phyloP scores from a whole-genome alignment of 116 monocot species.

The Phalaenopsis hybrid region DNA sequence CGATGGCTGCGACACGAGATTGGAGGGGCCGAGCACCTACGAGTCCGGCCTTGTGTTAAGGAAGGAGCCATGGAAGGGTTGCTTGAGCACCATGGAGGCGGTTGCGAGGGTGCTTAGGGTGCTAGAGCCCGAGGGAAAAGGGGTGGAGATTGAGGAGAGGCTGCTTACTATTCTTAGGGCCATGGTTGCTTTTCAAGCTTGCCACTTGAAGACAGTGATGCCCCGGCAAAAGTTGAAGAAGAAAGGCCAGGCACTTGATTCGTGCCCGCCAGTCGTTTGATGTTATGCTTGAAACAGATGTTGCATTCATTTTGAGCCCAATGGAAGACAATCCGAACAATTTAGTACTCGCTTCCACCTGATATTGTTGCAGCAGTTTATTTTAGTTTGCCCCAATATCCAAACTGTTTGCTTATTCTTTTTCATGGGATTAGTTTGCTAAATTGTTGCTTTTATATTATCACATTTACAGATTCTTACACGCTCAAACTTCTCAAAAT shows the following conservation, averaged over 20 bases:
- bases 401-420: too few species aligned
- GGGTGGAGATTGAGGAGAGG: slow-evolving; percentile 37
- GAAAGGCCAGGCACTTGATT: slow-evolving; percentile 16
- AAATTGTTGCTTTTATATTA: too few species aligned
- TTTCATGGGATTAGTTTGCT: too few species aligned
- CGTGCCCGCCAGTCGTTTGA: background rate
- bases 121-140: slow-evolving; percentile 50
- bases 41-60: slow-evolving; percentile 60
- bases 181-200: slow-evolving; percentile 57
- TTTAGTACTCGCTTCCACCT: too few species aligned
- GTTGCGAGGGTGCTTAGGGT: slow-evolving; percentile 67
- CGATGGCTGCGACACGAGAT: slow-evolving; percentile 14
- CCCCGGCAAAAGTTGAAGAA: slow-evolving; percentile 38
- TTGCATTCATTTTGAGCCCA: background rate
- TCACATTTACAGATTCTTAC: too few species aligned
- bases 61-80: slow-evolving; percentile 76
- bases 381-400: too few species aligned
- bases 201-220: slow-evolving; percentile 33
- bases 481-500: too few species aligned
- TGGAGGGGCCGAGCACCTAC: slow-evolving; percentile 57
- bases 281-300: slow-evolving; percentile 8
- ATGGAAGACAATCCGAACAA: too few species aligned
- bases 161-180: slow-evolving; percentile 46
- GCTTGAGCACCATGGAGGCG: slow-evolving; percentile 86
- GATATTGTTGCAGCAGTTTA: too few species aligned